Percentiles rank a stretch among this genome's conserved stretches.
Evolutionary conservation across 495 filamentous ascomycete species (phyloP).

Genomic region (Neurospora tetrasperma): DNA sequence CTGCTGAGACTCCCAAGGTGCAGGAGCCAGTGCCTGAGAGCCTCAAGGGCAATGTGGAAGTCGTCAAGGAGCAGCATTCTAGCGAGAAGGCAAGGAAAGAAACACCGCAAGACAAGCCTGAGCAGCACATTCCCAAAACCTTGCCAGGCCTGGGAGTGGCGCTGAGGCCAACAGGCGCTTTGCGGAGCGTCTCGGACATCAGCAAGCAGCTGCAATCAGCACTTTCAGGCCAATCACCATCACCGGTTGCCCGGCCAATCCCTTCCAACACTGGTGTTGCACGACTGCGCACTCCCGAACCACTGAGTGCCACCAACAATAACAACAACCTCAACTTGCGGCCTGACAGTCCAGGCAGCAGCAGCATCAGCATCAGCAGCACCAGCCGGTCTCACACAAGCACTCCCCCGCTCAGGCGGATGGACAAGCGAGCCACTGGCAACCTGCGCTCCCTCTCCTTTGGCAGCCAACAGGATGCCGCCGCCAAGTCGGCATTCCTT

Average conservation of each 20-base stretch:
- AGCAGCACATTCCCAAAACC: neutral
- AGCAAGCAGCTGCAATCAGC: neutral
- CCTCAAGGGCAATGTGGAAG: neutral
- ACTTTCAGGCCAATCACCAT: constrained; percentile 8
- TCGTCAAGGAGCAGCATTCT: neutral
- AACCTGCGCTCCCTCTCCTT: constrained; percentile 67
- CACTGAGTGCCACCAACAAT: constrained; percentile 8
- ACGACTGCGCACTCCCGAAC: constrained; percentile 48
- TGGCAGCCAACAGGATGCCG: constrained; percentile 36
- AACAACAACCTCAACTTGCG: constrained; percentile 24
- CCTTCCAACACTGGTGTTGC: constrained; percentile 42
- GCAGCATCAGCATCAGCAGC: constrained; percentile 5
- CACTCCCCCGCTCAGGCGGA: constrained; percentile 60
- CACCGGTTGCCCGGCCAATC: constrained; percentile 28
- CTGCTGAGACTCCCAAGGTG: neutral
- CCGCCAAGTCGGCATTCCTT: constrained; percentile 11
- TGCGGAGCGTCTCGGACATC: neutral
- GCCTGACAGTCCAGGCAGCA: constrained; percentile 44
- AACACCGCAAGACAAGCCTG: neutral
- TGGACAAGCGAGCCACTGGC: constrained; percentile 64
- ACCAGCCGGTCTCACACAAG: constrained; percentile 39
- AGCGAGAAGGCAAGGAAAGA: neutral
- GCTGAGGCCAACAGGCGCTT: neutral
- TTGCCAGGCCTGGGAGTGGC: neutral
- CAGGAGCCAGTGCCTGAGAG: neutral